Evolutionary conservation across 2,329 filamentous ascomycete genomes (phyloP).

Genomic region (Davidsoniella neocaledoniae): DNA sequence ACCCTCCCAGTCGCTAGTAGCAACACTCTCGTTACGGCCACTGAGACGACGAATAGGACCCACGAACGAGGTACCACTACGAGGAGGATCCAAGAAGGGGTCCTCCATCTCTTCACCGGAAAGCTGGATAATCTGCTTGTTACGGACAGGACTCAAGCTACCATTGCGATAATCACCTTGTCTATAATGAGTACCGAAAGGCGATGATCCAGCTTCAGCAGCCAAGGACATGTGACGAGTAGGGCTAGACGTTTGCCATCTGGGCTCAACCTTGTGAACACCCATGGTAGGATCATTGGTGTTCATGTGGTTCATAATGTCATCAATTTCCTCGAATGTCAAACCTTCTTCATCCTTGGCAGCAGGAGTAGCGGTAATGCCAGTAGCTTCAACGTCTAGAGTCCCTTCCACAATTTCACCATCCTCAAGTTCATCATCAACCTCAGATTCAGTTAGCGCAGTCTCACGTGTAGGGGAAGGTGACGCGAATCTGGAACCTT

Average conservation of each 20-base stretch:
- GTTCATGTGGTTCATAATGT: constrained; percentile 75
- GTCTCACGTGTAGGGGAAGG: constrained; percentile 27
- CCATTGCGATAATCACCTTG: constrained; percentile 42
- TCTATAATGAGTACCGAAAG: not conserved
- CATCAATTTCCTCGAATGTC: constrained; percentile 75
- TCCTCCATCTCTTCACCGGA: constrained; percentile 38
- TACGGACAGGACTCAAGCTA: constrained; percentile 53
- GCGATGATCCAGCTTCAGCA: constrained; percentile 16
- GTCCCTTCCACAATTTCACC: constrained; percentile 15
- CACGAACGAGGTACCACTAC: constrained; percentile 37
- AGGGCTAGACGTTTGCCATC: constrained; percentile 30
- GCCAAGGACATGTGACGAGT: constrained; percentile 22
- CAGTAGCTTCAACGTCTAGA: constrained; percentile 13
- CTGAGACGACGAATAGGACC: constrained; percentile 48
- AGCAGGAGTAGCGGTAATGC: constrained; percentile 16
- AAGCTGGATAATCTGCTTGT: constrained; percentile 29
- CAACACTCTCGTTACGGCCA: constrained; percentile 25
- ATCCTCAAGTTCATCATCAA: constrained; percentile 18
- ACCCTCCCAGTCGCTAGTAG: constrained; percentile 83
- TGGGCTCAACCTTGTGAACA: constrained; percentile 43
- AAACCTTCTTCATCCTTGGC: constrained; percentile 20
- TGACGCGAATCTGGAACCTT: constrained; percentile 32
- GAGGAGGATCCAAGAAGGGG: constrained; percentile 44
- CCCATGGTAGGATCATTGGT: constrained; percentile 56
- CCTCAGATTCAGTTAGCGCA: constrained; percentile 26